Base-by-base conservation (phyloP, 2,329 filamentous ascomycete genomes). In the Xylariomycetidae sp. region DNA sequence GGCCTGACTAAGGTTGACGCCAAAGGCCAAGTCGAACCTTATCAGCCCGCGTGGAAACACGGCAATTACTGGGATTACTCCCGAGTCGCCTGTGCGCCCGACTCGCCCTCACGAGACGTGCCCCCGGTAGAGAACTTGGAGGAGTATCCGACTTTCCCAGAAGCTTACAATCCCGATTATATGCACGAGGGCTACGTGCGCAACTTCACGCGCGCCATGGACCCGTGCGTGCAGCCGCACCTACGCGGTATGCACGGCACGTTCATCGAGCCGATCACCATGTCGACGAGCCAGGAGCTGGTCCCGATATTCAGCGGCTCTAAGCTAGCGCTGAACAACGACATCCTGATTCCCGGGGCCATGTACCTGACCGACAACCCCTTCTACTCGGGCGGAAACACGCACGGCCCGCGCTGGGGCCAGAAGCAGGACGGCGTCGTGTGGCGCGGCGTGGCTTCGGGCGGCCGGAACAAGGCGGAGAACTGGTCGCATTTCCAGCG, bases 401-500 rank as follows among this genome's bases (percentile, higher is more conserved):
- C 58, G 7, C 71, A 72, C 36, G 79, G 81, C 27, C 62, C 71
- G 10, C 53, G 62, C 5, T 84, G 81, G 80, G 56, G 64, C 4
- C 54, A 67, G 20, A 85, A 85, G 57, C 59, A 59, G 17, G 64
- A 73, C 34, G 63, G 58, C 4, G 58, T 79, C 28, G 61, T 81
- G 22, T 85, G 80, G 80, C 75, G 80, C 23, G 80, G 80, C 28
- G 73, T 76, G 3, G 77, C 74, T 3, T 80, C 78, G 6, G 80
- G 79, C 3, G 80, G 78, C 2, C 63, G 66, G 17, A 57, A 67
- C 28, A 60, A 59, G 36, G 48, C 50, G n/a, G 53, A 76, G 27
- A 82, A 73, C 40, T 87, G 82, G 81, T 67, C 67, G 20, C 72
- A 76, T 22, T 83, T 85, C 47, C 82, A 86, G 41, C 77, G 82